Percentiles rank a stretch among this genome's conserved stretches.
Conservation (phyloP, 139 green algal species). For the Spirogloea muscicola region DNA sequence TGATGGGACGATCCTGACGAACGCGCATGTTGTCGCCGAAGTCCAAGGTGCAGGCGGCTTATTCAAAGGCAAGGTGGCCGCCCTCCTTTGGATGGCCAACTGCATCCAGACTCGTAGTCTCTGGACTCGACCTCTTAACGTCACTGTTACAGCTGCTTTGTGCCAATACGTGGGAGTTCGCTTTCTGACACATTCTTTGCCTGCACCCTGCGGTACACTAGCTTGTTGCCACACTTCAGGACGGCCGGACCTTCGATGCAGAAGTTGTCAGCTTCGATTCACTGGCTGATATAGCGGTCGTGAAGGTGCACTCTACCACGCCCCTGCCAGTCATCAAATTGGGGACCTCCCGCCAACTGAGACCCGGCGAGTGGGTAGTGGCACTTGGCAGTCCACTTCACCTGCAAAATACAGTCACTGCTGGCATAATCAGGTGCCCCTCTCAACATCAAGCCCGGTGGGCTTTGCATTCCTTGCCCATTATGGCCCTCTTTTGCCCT, state of each 20-base stretch:
- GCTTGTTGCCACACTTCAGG: constrained; percentile 65
- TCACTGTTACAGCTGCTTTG: no score
- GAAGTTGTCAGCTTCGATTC: constrained; percentile 51
- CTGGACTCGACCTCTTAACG: no score
- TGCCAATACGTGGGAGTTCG: no score
- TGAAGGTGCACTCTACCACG: constrained; percentile 43
- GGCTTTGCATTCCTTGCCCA: no score
- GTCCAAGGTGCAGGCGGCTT: no score
- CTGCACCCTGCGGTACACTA: no score
- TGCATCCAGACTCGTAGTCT: no score
- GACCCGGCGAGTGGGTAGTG: constrained; percentile 53
- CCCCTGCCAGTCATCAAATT: constrained; percentile 44
- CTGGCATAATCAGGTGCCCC: constrained; percentile 46
- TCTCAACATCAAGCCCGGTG: no score
- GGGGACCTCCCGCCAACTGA: constrained; percentile 31
- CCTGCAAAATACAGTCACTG: constrained; percentile 54
- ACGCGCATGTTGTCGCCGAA: constrained; percentile 73
- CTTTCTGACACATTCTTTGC: no score
- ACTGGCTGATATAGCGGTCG: constrained; percentile 48
- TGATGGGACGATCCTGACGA: constrained; percentile 70
- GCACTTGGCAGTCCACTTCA: constrained; percentile 46
- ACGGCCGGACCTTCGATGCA: constrained; percentile 71
- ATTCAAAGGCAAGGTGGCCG: no score
- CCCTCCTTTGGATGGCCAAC: no score
- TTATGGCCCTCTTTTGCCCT: no score